phyloP scores from a whole-genome alignment of 2,329 filamentous ascomycete species.

The Simplicillium aogashimaense region DNA sequence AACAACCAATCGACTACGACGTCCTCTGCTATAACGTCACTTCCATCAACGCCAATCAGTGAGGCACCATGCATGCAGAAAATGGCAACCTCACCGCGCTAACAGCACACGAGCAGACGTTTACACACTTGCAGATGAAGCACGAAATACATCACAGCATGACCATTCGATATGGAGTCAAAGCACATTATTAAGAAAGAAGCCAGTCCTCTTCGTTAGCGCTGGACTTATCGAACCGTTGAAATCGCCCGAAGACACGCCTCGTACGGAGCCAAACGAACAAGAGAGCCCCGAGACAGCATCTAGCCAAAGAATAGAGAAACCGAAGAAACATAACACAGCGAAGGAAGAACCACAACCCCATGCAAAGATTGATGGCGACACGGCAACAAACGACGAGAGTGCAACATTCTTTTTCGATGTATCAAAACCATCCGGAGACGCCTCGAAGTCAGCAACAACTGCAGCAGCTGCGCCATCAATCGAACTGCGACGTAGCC shows the following conservation, averaged over 20 bases:
- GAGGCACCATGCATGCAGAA: no score
- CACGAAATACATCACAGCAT: slow-evolving; percentile 11
- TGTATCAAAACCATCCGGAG: slow-evolving; percentile 14
- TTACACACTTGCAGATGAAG: slow-evolving; percentile 14
- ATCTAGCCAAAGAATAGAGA: slow-evolving; percentile 20
- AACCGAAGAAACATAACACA: slow-evolving; percentile 12
- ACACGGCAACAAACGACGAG: no score
- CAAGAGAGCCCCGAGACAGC: neutral
- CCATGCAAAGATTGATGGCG: no score
- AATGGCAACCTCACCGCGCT: no score
- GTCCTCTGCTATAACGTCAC: no score
- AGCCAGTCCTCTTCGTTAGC: slow-evolving; percentile 42
- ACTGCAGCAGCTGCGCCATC: slow-evolving; percentile 2
- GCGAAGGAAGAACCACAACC: slow-evolving; percentile 10
- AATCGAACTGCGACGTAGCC: neutral
- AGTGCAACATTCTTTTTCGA: slow-evolving; percentile 22
- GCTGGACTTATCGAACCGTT: slow-evolving; percentile 41
- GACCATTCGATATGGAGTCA: slow-evolving; percentile 18
- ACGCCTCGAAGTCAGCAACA: neutral
- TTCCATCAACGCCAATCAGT: no score
- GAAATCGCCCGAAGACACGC: neutral
- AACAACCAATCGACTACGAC: no score
- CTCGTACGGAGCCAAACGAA: no score
- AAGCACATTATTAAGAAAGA: slow-evolving; percentile 32
- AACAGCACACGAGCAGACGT: neutral